A percentile compares a stretch with the other conserved stretches of the same genome.
These are phyloP conservation scores for Vitis labrusca DNA, from an alignment of 164 flowering plant species.

Conservation along the genomic window DNA sequence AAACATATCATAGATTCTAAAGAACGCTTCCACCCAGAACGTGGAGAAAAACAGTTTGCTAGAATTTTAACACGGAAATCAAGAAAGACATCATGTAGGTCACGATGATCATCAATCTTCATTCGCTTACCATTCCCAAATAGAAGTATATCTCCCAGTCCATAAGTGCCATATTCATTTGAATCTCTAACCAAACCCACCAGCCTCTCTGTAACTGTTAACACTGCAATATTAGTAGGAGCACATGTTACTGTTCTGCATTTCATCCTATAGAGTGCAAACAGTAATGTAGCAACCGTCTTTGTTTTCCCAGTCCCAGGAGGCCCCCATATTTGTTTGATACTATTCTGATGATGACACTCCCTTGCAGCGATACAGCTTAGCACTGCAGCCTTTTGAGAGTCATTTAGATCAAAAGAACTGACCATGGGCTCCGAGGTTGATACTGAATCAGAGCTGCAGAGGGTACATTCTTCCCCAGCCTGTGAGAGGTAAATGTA, in stretches of 20 bases:
- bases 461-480: conserved; percentile 21
- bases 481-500: background rate
- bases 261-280: conserved; percentile 28
- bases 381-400: conserved; percentile 40
- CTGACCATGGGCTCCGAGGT: background rate
- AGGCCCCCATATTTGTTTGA: conserved; percentile 63
- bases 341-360: conserved; percentile 25
- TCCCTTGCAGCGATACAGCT: conserved; percentile 23
- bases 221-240: conserved; percentile 49
- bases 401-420: conserved; percentile 26
- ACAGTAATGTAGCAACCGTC: conserved; percentile 32
- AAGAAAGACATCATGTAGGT: conserved; percentile 42
- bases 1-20: conserved; percentile 34
- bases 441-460: conserved; percentile 7
- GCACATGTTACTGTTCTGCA: conserved; percentile 54
- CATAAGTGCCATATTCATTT: conserved; percentile 20
- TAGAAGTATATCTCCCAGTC: conserved; percentile 56
- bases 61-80: conserved; percentile 39
- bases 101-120: conserved; percentile 37
- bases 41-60: conserved; percentile 28
- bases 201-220: conserved; percentile 37
- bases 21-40: conserved; percentile 36
- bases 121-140: conserved; percentile 52
- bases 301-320: conserved; percentile 70
- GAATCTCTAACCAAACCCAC: conserved; percentile 23